These are phyloP conservation scores for Termitomyces sp. DNA, from an alignment of 768 basidiomycete species.

Conservation along the genomic window DNA sequence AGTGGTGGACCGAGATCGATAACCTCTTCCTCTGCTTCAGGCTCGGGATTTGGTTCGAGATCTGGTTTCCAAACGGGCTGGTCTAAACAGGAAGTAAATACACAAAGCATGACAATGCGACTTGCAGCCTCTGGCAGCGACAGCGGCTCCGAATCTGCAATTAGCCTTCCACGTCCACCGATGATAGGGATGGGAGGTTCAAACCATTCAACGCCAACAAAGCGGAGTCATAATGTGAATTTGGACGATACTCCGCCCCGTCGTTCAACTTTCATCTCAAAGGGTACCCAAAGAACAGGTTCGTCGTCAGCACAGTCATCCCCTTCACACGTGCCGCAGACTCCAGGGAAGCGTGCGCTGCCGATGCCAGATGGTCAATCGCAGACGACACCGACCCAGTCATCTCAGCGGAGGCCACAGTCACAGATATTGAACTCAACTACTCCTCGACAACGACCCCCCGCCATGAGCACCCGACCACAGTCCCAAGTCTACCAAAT, in stretches of 20 bases:
- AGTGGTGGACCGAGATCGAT: neutral
- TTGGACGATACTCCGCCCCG: constrained; percentile 18
- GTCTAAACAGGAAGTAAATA: neutral
- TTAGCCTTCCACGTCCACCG: constrained; percentile 9
- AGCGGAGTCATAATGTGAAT: constrained; percentile 2
- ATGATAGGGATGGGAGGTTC: constrained; percentile 2
- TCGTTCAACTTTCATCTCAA: constrained; percentile 7
- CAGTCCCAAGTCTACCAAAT: constrained; percentile 9
- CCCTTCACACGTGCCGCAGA: neutral
- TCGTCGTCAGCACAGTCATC: neutral
- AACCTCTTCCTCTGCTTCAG: neutral
- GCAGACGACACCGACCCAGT: constrained; percentile 5
- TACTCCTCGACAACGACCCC: constrained; percentile 4
- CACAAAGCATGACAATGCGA: constrained; percentile 17
- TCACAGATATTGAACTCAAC: constrained; percentile 11
- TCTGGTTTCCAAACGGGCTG: constrained; percentile 1
- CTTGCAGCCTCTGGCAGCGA: constrained; percentile 8
- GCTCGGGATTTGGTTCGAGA: neutral
- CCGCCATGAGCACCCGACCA: neutral
- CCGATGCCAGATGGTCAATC: constrained; percentile 1
- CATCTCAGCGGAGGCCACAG: constrained; percentile 19
- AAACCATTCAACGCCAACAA: constrained; percentile 1
- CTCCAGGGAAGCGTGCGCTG: constrained; percentile 9
- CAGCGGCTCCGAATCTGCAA: neutral
- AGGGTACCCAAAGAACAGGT: neutral